Evolutionary conservation across 2,329 filamentous ascomycete genomes (phyloP), one percentile per base, ranked within the genome.

Genomic region (Calycina marina): DNA sequence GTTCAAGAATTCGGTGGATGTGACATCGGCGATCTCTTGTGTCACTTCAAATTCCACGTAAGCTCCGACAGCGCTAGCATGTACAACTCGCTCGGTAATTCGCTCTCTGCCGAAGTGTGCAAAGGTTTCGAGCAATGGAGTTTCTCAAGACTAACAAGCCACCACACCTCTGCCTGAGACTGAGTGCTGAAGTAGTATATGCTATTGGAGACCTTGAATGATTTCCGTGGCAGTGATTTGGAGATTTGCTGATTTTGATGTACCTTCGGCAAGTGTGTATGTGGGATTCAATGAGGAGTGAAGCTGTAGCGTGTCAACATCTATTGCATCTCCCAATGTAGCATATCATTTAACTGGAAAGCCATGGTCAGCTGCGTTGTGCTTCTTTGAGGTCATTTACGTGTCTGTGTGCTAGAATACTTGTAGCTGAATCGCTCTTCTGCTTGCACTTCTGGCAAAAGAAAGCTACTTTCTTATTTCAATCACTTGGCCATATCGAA

Each of bases 41-140:
- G 67, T 72, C n/a, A 67, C 62, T 48, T 75, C 69, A 39, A 76
- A 77, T 31, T 70, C 31, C 9, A 45, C 47, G 14, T 42, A 43
- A n/a, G 47, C 49, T 12, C 49, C 47, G 13, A 46, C 47, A 48
- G 72, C 74, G 35, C 72, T 66, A 16, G 74, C 74, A 48, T 79
- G 74, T 1, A 79, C 73, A n/a, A 77, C 61, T 31, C 39, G 56
- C 49, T 65, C 62, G 14, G 62, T 61, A 24, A 65, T 63, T 32
- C 61, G 55, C 44, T 65, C 62, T 34, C 62, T 58, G 47, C 59
- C 59, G 47, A 68, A 64, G 49, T 66, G 57, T 9, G 62, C 63
- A 25, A 78, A 60, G 12, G 70, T 55, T 40, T 75, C 72, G 42
- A 77, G 69, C 44, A 77, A 51, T 49, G 76, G 71, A 47, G 72